A percentile compares a stretch with the other conserved stretches of the same genome.
Conservation (phyloP, 768 basidiomycete species). For the Tricholoma terreum region DNA sequence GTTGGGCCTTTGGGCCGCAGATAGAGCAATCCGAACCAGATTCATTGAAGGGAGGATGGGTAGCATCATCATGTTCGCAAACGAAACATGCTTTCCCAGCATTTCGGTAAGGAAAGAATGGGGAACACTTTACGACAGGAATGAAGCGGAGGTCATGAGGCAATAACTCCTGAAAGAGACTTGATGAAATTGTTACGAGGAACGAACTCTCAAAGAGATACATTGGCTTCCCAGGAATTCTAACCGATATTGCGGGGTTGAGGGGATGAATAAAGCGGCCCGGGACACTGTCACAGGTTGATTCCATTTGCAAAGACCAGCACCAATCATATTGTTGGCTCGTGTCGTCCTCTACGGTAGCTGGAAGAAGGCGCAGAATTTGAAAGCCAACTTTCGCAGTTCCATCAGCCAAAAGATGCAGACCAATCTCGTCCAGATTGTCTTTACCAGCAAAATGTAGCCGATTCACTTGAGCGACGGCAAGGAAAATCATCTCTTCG, state of each 20-base stretch:
- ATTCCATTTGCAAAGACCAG: not conserved
- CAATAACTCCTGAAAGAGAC: not conserved
- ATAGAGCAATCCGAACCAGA: not conserved
- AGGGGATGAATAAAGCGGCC: not conserved
- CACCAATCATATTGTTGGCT: slow-evolving; percentile 15
- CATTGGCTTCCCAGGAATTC: not conserved
- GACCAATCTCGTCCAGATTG: not conserved
- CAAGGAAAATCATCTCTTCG: not conserved
- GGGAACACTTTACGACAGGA: not conserved
- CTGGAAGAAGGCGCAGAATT: not conserved
- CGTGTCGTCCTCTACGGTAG: slow-evolving; percentile 7
- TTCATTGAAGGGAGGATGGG: not conserved
- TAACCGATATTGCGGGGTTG: not conserved
- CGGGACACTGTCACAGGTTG: not conserved
- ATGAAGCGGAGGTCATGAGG: not conserved
- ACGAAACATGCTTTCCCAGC: slow-evolving; percentile 13
- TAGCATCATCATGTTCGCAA: slow-evolving; percentile 5
- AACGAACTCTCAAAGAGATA: not conserved
- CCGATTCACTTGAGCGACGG: not conserved
- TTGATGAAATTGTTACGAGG: slow-evolving; percentile 6
- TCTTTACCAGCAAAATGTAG: not conserved
- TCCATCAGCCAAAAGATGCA: not conserved
- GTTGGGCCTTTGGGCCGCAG: not conserved
- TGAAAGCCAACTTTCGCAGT: not conserved
- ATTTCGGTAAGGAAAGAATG: slow-evolving; percentile 2